Conservation (phyloP, 768 basidiomycete genomes). For the Hysterangium stoloniferum region DNA sequence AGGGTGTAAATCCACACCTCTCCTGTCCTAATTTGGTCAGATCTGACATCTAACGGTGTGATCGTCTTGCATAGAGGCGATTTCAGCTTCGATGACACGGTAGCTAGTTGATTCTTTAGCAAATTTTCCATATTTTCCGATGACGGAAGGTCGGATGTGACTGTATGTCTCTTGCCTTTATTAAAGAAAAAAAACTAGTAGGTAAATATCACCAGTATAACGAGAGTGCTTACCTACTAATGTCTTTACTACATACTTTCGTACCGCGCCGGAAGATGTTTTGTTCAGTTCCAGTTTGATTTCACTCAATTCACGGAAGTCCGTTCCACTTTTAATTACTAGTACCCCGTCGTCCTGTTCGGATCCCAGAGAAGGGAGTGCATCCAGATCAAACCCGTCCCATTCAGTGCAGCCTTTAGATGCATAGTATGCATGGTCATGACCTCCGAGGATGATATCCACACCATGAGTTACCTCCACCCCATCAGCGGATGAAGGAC, state of each 20-base stretch:
- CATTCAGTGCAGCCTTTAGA: slow-evolving; percentile 58
- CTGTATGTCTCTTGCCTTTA: slow-evolving; percentile 58
- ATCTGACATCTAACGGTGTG: slow-evolving; percentile 63
- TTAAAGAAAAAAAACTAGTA: not conserved
- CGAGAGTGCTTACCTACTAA: slow-evolving; percentile 43
- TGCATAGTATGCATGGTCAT: slow-evolving; percentile 79
- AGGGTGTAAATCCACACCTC: slow-evolving; percentile 43
- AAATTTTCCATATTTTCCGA: slow-evolving; percentile 49
- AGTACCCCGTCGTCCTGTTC: slow-evolving; percentile 67
- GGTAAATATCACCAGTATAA: not conserved
- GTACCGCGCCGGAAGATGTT: slow-evolving; percentile 52
- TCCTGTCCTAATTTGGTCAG: slow-evolving; percentile 60
- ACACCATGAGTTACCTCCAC: slow-evolving; percentile 60
- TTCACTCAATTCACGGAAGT: slow-evolving; percentile 83
- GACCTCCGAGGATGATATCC: slow-evolving; percentile 80
- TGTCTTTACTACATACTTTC: slow-evolving; percentile 53
- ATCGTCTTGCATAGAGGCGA: slow-evolving; percentile 69
- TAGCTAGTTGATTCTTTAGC: slow-evolving; percentile 54
- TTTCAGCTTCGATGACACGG: slow-evolving; percentile 61
- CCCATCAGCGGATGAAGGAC: slow-evolving; percentile 16
- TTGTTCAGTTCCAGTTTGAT: slow-evolving; percentile 54
- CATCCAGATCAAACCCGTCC: slow-evolving; percentile 52
- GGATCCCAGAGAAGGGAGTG: slow-evolving; percentile 48
- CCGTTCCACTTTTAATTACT: slow-evolving; percentile 80
- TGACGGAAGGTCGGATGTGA: slow-evolving; percentile 50